Evolutionary conservation across 768 basidiomycete species (phyloP).

Genomic region (Rhodotorula sphaerocarpa): DNA sequence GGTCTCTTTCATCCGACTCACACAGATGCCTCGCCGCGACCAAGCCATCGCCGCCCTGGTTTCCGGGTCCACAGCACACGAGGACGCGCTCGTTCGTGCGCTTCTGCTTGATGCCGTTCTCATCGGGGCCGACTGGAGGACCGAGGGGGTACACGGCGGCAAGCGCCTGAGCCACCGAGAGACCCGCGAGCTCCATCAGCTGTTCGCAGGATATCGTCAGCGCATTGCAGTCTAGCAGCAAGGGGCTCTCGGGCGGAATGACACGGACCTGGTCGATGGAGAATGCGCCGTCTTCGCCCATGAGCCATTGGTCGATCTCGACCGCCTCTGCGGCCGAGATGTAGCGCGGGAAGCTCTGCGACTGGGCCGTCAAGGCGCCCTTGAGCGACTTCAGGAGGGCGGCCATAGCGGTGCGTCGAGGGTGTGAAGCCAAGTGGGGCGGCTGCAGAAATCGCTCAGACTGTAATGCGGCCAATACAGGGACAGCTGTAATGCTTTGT

Average conservation of each 20-base stretch:
- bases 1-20: too few species aligned
- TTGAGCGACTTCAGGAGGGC: not conserved
- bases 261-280: slow-evolving; percentile 81
- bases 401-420: not conserved
- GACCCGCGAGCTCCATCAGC: slow-evolving; percentile 93
- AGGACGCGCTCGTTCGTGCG: slow-evolving; percentile 62
- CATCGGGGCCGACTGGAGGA: slow-evolving; percentile 17
- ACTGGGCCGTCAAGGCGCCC: not conserved
- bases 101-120: slow-evolving; percentile 42
- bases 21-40: slow-evolving; percentile 92
- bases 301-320: slow-evolving; percentile 89
- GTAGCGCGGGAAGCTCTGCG: not conserved
- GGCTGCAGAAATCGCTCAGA: too few species aligned
- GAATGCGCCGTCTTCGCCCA: slow-evolving; percentile 75
- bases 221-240: too few species aligned
- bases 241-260: too few species aligned
- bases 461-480: too few species aligned
- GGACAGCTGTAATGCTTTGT: too few species aligned
- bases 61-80: slow-evolving; percentile 96
- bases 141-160: slow-evolving; percentile 61
- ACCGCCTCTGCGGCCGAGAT: slow-evolving; percentile 29
- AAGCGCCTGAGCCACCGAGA: slow-evolving; percentile 83
- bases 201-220: too few species aligned
- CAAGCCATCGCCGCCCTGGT: slow-evolving; percentile 92
- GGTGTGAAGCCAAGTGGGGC: too few species aligned